Percentiles rank a stretch among this genome's conserved stretches.
Evolutionary conservation across 306 rosid species (phyloP).

Genomic region (Vigna radiata): DNA sequence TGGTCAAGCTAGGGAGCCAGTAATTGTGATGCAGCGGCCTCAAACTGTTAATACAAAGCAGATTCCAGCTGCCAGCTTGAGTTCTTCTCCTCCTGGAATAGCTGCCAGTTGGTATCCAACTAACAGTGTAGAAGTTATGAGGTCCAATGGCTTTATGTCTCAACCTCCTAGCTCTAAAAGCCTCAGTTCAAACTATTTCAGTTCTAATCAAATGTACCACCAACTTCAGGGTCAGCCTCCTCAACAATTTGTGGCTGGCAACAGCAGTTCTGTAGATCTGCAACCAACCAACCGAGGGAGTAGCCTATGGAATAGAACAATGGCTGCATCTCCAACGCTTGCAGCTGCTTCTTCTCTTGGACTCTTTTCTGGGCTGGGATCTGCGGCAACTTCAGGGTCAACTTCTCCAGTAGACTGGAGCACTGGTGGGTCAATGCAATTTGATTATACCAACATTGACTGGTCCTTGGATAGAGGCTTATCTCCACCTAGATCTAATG

Average conservation of each 20-base stretch:
- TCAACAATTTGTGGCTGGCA: constrained; percentile 58
- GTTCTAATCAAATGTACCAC: constrained; percentile 68
- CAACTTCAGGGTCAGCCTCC: constrained; percentile 74
- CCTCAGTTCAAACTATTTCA: constrained; percentile 56
- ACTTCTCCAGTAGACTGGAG: constrained; percentile 79
- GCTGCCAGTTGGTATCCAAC: constrained; percentile 71
- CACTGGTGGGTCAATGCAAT: constrained; percentile 66
- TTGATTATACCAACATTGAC: constrained; percentile 81
- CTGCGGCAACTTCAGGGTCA: constrained; percentile 67
- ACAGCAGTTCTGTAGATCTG: constrained; percentile 56
- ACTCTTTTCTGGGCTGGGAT: constrained; percentile 77
- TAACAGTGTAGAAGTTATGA: constrained; percentile 56
- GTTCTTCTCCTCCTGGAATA: constrained; percentile 66
- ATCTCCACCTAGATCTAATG: constrained; percentile 57
- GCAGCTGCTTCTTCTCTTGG: constrained; percentile 86
- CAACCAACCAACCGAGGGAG: constrained; percentile 60
- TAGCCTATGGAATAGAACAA: constrained; percentile 65
- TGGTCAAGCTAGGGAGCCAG: constrained; percentile 72
- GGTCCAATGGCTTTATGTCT: constrained; percentile 63
- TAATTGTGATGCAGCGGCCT: constrained; percentile 80
- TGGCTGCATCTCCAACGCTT: constrained; percentile 59
- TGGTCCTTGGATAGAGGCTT: constrained; percentile 83
- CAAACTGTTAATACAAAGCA: constrained; percentile 69
- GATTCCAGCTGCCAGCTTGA: constrained; percentile 58
- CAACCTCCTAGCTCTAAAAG: constrained; percentile 60